phyloP scores from a whole-genome alignment of 495 filamentous ascomycete species.

The Hypoxylon perforatum region DNA sequence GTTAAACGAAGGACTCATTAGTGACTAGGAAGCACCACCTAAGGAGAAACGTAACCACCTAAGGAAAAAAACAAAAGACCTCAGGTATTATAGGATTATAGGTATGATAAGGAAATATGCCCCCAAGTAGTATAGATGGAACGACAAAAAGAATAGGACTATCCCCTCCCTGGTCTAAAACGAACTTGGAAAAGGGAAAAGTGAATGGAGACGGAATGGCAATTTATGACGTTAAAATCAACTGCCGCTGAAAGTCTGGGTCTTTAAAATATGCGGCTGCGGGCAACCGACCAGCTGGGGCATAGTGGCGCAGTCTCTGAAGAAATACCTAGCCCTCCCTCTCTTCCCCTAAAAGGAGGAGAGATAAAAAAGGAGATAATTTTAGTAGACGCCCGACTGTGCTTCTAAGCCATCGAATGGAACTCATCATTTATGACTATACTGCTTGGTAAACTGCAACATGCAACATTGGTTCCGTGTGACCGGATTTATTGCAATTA shows the following conservation, averaged over 20 bases:
- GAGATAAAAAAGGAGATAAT: conserved; percentile 18
- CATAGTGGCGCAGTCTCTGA: conserved; percentile 35
- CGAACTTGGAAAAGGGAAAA: conserved; percentile 15
- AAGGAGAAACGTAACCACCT: too few relatives aligned
- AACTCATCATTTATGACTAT: not conserved
- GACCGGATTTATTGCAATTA: conserved; percentile 35
- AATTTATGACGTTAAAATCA: conserved; percentile 39
- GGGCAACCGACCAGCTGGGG: conserved; percentile 17
- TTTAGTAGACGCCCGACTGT: conserved; percentile 22
- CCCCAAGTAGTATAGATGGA: conserved; percentile 8
- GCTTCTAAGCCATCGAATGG: conserved; percentile 7
- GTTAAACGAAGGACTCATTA: conserved; percentile 28
- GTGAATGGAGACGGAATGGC: conserved; percentile 14
- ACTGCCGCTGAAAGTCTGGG: conserved; percentile 25
- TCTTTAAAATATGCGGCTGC: conserved; percentile 25
- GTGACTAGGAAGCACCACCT: conserved; percentile 14
- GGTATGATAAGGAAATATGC: conserved; percentile 11
- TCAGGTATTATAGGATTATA: conserved; percentile 22
- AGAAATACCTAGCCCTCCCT: conserved; percentile 27
- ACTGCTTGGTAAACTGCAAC: not conserved
- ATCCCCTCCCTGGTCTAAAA: conserved; percentile 19
- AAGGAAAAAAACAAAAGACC: too few relatives aligned
- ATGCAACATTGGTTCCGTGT: conserved; percentile 23
- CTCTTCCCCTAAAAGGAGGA: not conserved
- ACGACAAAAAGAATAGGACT: conserved; percentile 15